Evolutionary conservation across 148 eudicot genomes (phyloP), one percentile per base, ranked within the genome.

Genomic region (Oxyria digyna): DNA sequence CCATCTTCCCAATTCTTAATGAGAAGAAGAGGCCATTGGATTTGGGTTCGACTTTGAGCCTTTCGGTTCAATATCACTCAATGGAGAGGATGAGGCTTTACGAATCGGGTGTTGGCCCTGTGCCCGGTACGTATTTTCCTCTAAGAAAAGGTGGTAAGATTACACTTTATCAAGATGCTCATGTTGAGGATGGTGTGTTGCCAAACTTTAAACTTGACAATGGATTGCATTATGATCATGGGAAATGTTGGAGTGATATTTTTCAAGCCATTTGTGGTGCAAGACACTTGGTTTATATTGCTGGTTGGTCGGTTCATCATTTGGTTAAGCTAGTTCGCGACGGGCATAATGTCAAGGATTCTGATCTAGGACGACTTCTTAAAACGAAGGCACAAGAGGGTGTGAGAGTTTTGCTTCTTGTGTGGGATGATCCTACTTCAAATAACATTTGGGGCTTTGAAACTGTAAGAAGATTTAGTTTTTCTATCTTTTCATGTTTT

Each of bases 381-480:
- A 85, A 86, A 80, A 77, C 89, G 42, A 95, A 95, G 70, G 85
- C 99, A 54, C 96, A 88, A 67, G 99, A 95, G 83, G 99, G 97
- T 69, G 99, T 91, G 48, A 87, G 99, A 76, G 97, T 95, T 69
- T 70, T 95, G 78, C 92, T 95, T 74, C 96, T 95, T 38, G 83
- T 95, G 21, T 95, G 99, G 99, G 99, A 95, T 75, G 99, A 95
- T 67, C 97, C 97, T 70, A 91, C 97, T 50, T 95, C 99, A 71
- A 12, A 35, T 7, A 57, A 26, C 17, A 11, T 57, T 29, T 57
- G 33, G 64, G 64, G 64, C 17, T 26, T 12, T 13, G 35, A 57
- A 10, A 27, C 33, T 57, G 64, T 57, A 57, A 57, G 64, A 6
- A 5, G 27, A 21, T 26, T 35, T 2, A n/a, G n/a, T n/a, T 13